Conservation (phyloP, 225 moss, liverwort and hornwort species). For the Pseudisothecium myosuroides region DNA sequence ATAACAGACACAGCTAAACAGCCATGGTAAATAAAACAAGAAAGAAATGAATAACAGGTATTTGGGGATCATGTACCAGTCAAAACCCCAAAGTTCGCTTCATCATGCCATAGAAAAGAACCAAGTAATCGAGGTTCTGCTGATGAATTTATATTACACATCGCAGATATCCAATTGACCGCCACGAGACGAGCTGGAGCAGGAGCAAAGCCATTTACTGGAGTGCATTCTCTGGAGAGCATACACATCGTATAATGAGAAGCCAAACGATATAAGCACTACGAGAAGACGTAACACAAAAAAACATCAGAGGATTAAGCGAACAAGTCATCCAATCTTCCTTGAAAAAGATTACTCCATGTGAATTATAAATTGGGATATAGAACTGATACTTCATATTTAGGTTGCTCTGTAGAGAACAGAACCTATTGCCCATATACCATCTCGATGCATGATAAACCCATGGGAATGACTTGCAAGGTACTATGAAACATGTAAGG, state of each 20-base stretch:
- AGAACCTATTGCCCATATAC: background rate
- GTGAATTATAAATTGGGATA: background rate
- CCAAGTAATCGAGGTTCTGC: background rate
- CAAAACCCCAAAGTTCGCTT: background rate
- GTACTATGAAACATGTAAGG: background rate
- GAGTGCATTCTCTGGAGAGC: background rate
- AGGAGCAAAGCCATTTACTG: conserved; percentile 18
- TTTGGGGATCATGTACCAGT: background rate
- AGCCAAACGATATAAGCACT: background rate
- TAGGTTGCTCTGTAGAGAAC: background rate
- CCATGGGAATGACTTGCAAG: background rate
- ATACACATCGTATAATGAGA: background rate
- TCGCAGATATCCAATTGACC: conserved; percentile 18
- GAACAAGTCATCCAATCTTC: background rate
- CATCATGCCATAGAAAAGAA: background rate
- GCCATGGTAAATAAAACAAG: background rate
- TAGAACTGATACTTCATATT: background rate
- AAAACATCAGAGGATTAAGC: background rate
- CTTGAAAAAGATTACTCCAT: background rate
- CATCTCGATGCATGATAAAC: background rate
- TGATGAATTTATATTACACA: conserved; percentile 8
- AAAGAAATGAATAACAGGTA: background rate
- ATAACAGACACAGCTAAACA: background rate
- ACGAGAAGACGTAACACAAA: background rate
- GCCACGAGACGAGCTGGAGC: conserved; percentile 27